Conservation (phyloP, 2,329 filamentous ascomycete species). For the Fusarium hainanense region DNA sequence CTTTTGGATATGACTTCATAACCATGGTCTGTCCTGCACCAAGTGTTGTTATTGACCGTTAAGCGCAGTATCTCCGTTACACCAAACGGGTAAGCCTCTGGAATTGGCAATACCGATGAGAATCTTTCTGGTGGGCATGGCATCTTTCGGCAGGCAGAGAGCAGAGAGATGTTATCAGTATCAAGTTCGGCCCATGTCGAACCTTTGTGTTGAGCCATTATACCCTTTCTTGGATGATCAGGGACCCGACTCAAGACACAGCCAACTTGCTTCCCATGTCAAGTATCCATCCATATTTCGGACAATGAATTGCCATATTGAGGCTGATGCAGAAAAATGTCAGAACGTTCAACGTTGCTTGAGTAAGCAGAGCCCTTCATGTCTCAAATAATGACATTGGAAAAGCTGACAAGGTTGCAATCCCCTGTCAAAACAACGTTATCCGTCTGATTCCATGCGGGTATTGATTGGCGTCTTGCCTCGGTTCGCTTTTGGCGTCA, state of each 20-base stretch:
- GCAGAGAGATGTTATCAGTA: slow-evolving; percentile 1
- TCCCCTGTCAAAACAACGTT: slow-evolving; percentile 16
- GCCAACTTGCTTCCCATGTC: not conserved
- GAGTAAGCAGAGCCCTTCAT: slow-evolving; percentile 11
- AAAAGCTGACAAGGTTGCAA: slow-evolving; percentile 33
- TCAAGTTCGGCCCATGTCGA: not conserved
- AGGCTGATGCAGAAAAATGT: slow-evolving; percentile 9
- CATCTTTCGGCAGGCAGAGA: slow-evolving; percentile 13
- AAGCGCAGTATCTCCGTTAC: slow-evolving; percentile 29
- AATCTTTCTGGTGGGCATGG: slow-evolving; percentile 7
- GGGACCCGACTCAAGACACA: not conserved
- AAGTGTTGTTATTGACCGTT: slow-evolving; percentile 12
- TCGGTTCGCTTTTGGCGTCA: slow-evolving; percentile 14
- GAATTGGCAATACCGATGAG: slow-evolving; percentile 12
- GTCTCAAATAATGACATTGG: not conserved
- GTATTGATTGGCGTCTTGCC: slow-evolving; percentile 6
- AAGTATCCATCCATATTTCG: not conserved
- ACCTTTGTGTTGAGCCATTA: slow-evolving; percentile 10
- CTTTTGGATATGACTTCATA: slow-evolving; percentile 5
- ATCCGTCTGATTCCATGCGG: slow-evolving; percentile 12
- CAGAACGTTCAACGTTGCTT: slow-evolving; percentile 14
- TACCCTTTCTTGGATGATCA: not conserved
- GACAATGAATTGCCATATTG: slow-evolving; percentile 4
- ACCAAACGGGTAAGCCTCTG: slow-evolving; percentile 19
- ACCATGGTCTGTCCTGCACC: not conserved